phyloP scores from a whole-genome alignment of 352 stramenopile species.

The Pythium rhizo-oryzae region DNA sequence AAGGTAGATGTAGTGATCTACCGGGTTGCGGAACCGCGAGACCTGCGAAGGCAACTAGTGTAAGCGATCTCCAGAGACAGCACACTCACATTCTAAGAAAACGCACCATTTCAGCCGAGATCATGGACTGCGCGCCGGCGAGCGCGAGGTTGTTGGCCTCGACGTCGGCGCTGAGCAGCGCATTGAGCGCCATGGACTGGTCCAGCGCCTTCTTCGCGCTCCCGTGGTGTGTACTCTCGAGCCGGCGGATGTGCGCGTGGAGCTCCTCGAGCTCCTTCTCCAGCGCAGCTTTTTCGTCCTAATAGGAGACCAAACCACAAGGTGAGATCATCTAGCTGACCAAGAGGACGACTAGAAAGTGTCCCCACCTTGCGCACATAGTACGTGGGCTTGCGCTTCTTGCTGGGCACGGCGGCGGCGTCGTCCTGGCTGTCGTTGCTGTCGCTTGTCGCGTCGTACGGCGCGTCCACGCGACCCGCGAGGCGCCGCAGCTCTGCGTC shows the following conservation, averaged over 20 bases:
- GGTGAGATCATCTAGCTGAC: background rate
- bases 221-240: background rate
- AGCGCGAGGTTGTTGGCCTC: constrained; percentile 17
- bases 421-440: constrained; percentile 13
- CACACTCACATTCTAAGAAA: background rate
- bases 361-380: constrained; percentile 21
- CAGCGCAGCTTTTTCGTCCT: constrained; percentile 10
- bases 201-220: background rate
- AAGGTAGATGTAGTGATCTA: constrained; percentile 26
- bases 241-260: background rate
- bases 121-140: constrained; percentile 10
- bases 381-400: constrained; percentile 28
- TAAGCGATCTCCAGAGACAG: background rate
- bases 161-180: constrained; percentile 3
- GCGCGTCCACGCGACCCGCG: background rate
- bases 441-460: constrained; percentile 10
- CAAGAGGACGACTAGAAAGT: background rate
- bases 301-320: background rate
- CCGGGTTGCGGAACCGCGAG: constrained; percentile 14
- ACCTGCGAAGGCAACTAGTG: background rate
- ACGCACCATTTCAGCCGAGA: constrained; percentile 4
- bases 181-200: constrained; percentile 8
- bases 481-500: background rate
- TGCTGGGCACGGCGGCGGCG: background rate
- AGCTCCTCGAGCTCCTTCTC: constrained; percentile 13